Evolutionary conservation across 352 stramenopile genomes (phyloP).

Genomic region (Globisporangium acanthophoron): DNA sequence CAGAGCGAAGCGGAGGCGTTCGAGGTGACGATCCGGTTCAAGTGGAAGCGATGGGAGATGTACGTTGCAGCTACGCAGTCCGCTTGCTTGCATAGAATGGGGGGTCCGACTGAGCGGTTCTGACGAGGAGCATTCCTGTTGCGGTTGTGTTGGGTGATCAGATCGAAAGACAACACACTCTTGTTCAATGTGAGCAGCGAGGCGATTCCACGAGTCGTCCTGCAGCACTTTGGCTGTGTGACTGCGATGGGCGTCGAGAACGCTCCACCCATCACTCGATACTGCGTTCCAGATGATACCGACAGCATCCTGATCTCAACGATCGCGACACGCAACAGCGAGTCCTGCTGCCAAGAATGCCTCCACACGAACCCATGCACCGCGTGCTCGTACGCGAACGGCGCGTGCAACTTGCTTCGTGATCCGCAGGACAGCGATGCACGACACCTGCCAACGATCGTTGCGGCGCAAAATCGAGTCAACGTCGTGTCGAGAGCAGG

Average conservation of each 20-base stretch:
- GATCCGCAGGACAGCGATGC: slow-evolving; percentile 12
- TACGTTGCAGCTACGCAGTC: slow-evolving; percentile 3
- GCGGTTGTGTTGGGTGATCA: neutral
- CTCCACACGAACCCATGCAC: slow-evolving; percentile 8
- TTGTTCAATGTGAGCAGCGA: slow-evolving; percentile 9
- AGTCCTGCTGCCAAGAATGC: slow-evolving; percentile 15
- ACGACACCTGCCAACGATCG: neutral
- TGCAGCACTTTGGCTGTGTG: slow-evolving; percentile 15
- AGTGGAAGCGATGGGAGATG: slow-evolving; percentile 13
- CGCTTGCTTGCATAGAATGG: neutral
- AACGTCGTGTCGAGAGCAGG: slow-evolving; percentile 19
- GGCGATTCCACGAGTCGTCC: neutral
- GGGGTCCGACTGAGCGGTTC: neutral
- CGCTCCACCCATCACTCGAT: neutral
- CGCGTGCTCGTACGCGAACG: slow-evolving; percentile 5
- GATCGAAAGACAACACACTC: slow-evolving; percentile 1
- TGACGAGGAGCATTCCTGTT: no score
- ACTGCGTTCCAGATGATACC: slow-evolving; percentile 7
- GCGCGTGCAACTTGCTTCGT: slow-evolving; percentile 12
- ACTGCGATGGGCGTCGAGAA: slow-evolving; percentile 12
- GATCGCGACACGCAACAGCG: neutral
- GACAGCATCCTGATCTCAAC: slow-evolving; percentile 8
- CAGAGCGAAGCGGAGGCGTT: slow-evolving; percentile 10
- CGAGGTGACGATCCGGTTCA: slow-evolving; percentile 12
- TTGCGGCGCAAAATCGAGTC: slow-evolving; percentile 2